phyloP scores from a whole-genome alignment of 768 basidiomycete genomes.

The Trametes elegans region DNA sequence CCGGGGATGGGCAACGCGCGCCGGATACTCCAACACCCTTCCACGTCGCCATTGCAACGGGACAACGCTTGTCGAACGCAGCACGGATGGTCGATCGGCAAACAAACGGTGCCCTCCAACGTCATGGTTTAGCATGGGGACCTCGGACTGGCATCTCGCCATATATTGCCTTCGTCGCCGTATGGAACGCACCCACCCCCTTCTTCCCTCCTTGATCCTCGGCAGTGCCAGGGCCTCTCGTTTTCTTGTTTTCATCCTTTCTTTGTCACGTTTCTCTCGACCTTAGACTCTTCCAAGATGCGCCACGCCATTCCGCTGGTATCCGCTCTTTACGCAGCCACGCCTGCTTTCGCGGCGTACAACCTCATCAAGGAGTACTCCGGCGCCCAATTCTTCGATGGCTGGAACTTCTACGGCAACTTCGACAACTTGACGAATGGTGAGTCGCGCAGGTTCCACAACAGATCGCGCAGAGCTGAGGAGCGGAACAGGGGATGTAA shows the following conservation, averaged over 20 bases:
- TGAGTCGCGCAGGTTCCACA: constrained; percentile 11
- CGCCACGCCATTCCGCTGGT: constrained; percentile 15
- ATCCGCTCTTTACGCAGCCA: constrained; percentile 12
- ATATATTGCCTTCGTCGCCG: not conserved
- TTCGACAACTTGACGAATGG: constrained; percentile 37
- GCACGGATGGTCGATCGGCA: not conserved
- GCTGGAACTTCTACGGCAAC: constrained; percentile 41
- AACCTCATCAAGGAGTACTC: constrained; percentile 38
- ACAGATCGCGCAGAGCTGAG: not conserved
- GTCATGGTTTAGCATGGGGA: not conserved
- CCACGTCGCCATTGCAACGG: constrained; percentile 9
- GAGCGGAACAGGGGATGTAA: constrained; percentile 52
- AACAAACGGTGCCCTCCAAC: constrained; percentile 4
- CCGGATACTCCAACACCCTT: constrained; percentile 8
- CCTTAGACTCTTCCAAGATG: not conserved
- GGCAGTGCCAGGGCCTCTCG: not conserved
- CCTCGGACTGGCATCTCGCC: not conserved
- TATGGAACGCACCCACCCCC: not conserved
- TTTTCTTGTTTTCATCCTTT: not conserved
- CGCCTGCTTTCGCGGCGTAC: constrained; percentile 11
- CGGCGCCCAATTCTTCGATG: constrained; percentile 42
- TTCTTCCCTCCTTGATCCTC: not conserved
- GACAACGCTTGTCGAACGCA: not conserved
- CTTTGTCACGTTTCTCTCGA: not conserved
- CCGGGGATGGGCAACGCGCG: not conserved